Percentiles rank a stretch among this genome's conserved stretches.
phyloP scores from a whole-genome alignment of 2,329 filamentous ascomycete genomes.

The Ophiostoma sp. region DNA sequence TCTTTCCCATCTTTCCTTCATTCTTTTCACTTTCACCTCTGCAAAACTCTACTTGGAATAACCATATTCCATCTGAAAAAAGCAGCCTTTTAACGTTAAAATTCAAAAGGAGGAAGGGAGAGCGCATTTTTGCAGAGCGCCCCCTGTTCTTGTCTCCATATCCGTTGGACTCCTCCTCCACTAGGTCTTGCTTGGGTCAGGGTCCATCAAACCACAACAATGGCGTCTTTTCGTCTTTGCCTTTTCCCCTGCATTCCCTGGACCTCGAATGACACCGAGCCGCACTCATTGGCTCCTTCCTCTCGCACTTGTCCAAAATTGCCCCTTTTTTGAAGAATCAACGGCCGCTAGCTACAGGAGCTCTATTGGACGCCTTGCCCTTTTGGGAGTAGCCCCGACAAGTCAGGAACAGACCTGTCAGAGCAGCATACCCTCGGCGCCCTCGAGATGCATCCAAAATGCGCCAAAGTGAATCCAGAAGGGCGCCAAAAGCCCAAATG shows the following conservation, averaged over 20 bases:
- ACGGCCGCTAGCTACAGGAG: slow-evolving; percentile 15
- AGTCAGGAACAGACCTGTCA: not conserved
- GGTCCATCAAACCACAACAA: not conserved
- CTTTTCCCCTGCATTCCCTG: not conserved
- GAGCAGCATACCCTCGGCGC: not conserved
- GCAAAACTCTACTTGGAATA: not conserved
- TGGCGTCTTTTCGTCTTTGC: not conserved
- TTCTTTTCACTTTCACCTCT: not conserved
- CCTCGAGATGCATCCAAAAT: not conserved
- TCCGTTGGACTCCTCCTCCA: not conserved
- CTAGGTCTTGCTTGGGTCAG: not conserved
- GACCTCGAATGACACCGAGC: not conserved
- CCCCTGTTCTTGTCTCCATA: not conserved
- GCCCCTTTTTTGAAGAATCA: slow-evolving; percentile 19
- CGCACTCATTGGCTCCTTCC: not conserved
- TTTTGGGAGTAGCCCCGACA: not conserved
- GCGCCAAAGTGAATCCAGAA: not conserved
- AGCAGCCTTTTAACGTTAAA: not conserved
- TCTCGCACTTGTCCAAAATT: not conserved
- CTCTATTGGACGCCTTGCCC: not conserved
- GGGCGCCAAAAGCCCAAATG: not conserved
- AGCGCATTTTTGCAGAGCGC: not conserved
- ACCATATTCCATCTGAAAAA: not conserved
- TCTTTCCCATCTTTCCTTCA: not conserved
- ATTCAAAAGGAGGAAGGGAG: not conserved